Conservation (phyloP, 352 stramenopile species). For the Globisporangium carolinianum region DNA sequence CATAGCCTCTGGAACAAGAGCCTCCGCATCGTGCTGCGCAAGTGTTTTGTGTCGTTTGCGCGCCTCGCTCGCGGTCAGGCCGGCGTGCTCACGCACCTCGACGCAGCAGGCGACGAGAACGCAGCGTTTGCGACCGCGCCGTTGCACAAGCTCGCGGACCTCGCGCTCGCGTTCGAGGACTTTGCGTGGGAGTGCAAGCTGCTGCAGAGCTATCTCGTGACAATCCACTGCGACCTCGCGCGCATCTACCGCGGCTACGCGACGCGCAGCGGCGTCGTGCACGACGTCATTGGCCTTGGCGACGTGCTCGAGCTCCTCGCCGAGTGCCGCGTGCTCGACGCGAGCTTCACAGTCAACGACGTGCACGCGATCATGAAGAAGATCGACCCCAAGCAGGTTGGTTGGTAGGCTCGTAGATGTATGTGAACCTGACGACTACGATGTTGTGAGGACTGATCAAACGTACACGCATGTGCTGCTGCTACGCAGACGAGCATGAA, state of each 20-base stretch:
- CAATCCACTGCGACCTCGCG: slow-evolving; percentile 62
- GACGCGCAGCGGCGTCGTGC: slow-evolving; percentile 27
- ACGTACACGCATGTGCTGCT: background rate
- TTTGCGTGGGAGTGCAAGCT: slow-evolving; percentile 67
- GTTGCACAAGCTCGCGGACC: slow-evolving; percentile 36
- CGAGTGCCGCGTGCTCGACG: slow-evolving; percentile 65
- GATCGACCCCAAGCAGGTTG: slow-evolving; percentile 43
- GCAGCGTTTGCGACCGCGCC: slow-evolving; percentile 52
- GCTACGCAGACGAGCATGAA: slow-evolving; percentile 24
- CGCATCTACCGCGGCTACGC: slow-evolving; percentile 71
- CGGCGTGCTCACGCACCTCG: slow-evolving; percentile 46
- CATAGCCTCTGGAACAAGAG: slow-evolving; percentile 68
- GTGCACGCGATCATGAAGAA: slow-evolving; percentile 33
- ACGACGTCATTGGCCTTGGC: slow-evolving; percentile 40
- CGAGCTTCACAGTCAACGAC: slow-evolving; percentile 29
- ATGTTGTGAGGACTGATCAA: too few relatives aligned
- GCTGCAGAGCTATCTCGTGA: slow-evolving; percentile 62
- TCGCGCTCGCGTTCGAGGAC: slow-evolving; percentile 54
- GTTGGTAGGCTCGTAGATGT: too few relatives aligned
- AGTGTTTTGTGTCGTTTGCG: slow-evolving; percentile 72
- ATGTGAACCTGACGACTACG: too few relatives aligned
- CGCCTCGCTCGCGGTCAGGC: slow-evolving; percentile 53
- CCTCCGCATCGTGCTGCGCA: slow-evolving; percentile 62
- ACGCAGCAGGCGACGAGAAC: slow-evolving; percentile 44
- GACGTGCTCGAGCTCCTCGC: slow-evolving; percentile 52